Conservation (phyloP, 805 yeast species). For the Saitoella complicata region DNA sequence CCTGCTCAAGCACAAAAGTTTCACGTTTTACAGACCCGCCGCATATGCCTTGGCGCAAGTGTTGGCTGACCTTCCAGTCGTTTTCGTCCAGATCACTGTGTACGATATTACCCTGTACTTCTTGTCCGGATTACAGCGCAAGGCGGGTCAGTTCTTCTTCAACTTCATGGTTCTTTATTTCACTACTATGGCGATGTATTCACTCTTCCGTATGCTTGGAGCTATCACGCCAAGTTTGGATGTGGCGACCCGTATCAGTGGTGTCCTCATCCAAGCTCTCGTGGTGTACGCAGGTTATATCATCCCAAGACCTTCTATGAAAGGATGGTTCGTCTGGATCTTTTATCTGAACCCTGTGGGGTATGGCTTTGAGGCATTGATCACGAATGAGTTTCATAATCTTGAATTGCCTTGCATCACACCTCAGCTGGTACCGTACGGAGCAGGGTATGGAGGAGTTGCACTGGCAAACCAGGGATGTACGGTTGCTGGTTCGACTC, state of each 20-base stretch:
- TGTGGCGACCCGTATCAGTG: slow-evolving; percentile 47
- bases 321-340: slow-evolving; percentile 37
- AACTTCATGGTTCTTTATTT: slow-evolving; percentile 30
- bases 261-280: slow-evolving; percentile 34
- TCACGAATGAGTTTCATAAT: slow-evolving; percentile 31
- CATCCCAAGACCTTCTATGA: slow-evolving; percentile 28
- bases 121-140: slow-evolving; percentile 33
- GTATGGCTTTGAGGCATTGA: slow-evolving; percentile 30
- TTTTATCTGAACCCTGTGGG: slow-evolving; percentile 30
- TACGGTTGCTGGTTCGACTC: slow-evolving; percentile 36
- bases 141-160: slow-evolving; percentile 40
- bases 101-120: slow-evolving; percentile 41
- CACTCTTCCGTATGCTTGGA: slow-evolving; percentile 39
- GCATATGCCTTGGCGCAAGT: slow-evolving; percentile 54
- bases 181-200: slow-evolving; percentile 32
- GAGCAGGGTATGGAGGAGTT: slow-evolving; percentile 24
- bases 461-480: slow-evolving; percentile 30
- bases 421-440: slow-evolving; percentile 27
- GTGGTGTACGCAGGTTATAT: slow-evolving; percentile 45
- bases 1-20: slow-evolving; percentile 52
- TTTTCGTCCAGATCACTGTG: slow-evolving; percentile 24
- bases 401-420: slow-evolving; percentile 23
- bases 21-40: slow-evolving; percentile 57
- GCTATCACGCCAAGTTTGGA: slow-evolving; percentile 32
- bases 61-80: slow-evolving; percentile 44